A percentile compares a stretch with the other conserved stretches of the same genome.
These are phyloP conservation scores for Choanephora cucurbitarum DNA, from an alignment of 371 early-diverging fungal species.

Conservation along the genomic window DNA sequence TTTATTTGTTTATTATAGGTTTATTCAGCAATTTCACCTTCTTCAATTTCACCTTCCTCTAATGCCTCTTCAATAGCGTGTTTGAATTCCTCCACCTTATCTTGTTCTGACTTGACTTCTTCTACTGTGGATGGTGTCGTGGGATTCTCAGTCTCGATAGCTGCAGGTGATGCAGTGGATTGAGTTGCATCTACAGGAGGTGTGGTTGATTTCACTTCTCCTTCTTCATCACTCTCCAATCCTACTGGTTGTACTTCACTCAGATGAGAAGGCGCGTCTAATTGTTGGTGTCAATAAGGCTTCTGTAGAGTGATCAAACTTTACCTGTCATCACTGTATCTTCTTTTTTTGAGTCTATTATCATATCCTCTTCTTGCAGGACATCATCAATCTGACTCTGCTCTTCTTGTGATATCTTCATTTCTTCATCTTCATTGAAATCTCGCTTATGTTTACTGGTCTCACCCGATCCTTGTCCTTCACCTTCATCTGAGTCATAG, in stretches of 20 bases:
- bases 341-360: slow-evolving; percentile 1
- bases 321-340: slow-evolving; percentile 18
- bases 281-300: too few relatives aligned
- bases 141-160: too few relatives aligned
- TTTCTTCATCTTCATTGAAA: too few relatives aligned
- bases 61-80: slow-evolving; percentile 26
- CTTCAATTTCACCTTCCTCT: slow-evolving; percentile 48
- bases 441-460: not conserved
- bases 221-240: slow-evolving; percentile 48
- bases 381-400: slow-evolving; percentile 34
- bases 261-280: too few relatives aligned
- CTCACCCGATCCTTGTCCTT: slow-evolving; percentile 32
- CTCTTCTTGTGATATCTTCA: slow-evolving; percentile 30
- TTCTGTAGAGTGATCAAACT: not conserved
- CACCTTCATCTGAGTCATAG: slow-evolving; percentile 75
- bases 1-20: not conserved
- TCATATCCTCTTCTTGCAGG: slow-evolving; percentile 22
- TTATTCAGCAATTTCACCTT: slow-evolving; percentile 19
- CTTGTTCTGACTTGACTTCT: slow-evolving; percentile 1
- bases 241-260: slow-evolving; percentile 3
- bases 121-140: too few relatives aligned
- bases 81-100: slow-evolving; percentile 9
- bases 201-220: slow-evolving; percentile 37
- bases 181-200: too few relatives aligned
- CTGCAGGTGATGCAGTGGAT: too few relatives aligned